These are phyloP conservation scores for Tuber indicum DNA, from an alignment of 495 filamentous ascomycete genomes.

Conservation along the genomic window DNA sequence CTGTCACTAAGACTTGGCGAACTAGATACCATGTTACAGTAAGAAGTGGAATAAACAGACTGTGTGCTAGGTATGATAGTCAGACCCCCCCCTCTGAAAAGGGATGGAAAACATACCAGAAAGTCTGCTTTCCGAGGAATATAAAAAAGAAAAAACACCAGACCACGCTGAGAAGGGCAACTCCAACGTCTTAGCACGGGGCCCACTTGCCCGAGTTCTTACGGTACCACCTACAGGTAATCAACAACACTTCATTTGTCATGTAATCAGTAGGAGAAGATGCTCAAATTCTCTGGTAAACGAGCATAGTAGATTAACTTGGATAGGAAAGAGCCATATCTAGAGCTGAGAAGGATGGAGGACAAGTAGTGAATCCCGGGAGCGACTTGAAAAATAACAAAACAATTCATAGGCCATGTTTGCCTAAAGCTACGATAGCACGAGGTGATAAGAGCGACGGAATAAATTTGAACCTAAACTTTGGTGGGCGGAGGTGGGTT, in stretches of 20 bases:
- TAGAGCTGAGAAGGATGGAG: not conserved
- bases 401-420: not conserved
- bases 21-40: not conserved
- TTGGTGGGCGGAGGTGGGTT: not conserved
- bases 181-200: too few species aligned
- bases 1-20: not conserved
- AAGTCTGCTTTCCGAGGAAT: too few species aligned
- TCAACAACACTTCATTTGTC: not conserved
- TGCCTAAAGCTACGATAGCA: not conserved
- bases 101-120: too few species aligned
- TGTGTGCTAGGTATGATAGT: too few species aligned
- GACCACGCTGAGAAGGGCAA: too few species aligned
- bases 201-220: too few species aligned
- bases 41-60: too few species aligned
- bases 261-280: not conserved
- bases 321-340: not conserved
- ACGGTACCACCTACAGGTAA: too few species aligned
- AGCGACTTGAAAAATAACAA: not conserved
- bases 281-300: not conserved
- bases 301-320: not conserved
- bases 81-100: too few species aligned
- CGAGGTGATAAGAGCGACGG: not conserved
- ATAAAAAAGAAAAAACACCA: too few species aligned
- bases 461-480: not conserved
- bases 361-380: not conserved